A percentile compares a stretch with the other conserved stretches of the same genome.
Conservation (phyloP, 768 basidiomycete species). For the Symmetrospora coprosmae region DNA sequence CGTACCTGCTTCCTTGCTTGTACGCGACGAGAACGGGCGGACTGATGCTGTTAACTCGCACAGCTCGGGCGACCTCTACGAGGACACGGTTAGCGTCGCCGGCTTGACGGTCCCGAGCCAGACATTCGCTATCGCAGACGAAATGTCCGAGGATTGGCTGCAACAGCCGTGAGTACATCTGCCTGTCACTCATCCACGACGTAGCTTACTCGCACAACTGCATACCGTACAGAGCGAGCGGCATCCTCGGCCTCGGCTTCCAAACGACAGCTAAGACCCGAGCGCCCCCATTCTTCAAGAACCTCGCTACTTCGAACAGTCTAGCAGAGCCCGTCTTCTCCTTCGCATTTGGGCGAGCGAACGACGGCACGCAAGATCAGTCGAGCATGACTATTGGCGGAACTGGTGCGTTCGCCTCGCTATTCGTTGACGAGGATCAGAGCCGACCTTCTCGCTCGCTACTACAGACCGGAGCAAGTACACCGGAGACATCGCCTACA, state of each 20-base stretch:
- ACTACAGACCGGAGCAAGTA: conserved; percentile 51
- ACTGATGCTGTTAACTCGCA: background rate
- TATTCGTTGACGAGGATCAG: background rate
- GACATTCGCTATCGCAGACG: conserved; percentile 6
- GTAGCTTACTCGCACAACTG: too few species aligned
- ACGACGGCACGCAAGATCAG: background rate
- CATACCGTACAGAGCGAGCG: background rate
- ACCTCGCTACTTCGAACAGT: background rate
- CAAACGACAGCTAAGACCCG: conserved; percentile 6
- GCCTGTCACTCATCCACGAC: background rate
- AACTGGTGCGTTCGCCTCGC: background rate
- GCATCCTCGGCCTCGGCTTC: conserved; percentile 6
- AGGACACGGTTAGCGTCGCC: background rate
- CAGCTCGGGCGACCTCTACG: background rate
- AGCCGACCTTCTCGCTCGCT: background rate
- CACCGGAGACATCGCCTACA: conserved; percentile 65
- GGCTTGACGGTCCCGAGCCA: background rate
- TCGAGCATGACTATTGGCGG: conserved; percentile 6
- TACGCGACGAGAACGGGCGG: background rate
- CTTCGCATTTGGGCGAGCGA: background rate
- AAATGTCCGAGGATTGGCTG: conserved; percentile 5
- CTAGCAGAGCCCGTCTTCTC: background rate
- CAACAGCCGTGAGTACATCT: background rate
- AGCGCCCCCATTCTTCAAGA: conserved; percentile 11
- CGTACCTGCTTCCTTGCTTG: background rate